Evolutionary conservation across 208 protist genomes (phyloP).

Genomic region (Trichomonas vaginalis): DNA sequence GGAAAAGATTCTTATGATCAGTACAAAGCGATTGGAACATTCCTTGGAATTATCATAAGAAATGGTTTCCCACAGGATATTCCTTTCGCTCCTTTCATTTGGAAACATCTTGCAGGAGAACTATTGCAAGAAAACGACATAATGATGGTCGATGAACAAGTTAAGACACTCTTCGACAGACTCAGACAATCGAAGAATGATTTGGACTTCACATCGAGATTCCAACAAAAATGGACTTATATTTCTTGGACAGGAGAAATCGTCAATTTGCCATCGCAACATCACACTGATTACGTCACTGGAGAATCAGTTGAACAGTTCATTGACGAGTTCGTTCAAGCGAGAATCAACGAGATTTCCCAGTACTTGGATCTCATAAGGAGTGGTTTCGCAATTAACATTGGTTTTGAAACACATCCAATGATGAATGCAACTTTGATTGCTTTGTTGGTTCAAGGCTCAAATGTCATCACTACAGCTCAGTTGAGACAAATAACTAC

Average conservation of each 20-base stretch:
- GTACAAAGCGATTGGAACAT: not conserved
- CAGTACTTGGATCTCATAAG: not conserved
- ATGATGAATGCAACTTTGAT: not conserved
- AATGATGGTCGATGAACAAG: not conserved
- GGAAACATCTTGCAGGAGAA: not conserved
- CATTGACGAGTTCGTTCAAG: not conserved
- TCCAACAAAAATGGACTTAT: not conserved
- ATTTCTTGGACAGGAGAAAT: not conserved
- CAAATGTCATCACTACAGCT: not conserved
- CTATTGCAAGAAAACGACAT: not conserved
- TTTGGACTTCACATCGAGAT: not conserved
- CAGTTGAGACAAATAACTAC: not conserved
- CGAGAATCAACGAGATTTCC: not conserved
- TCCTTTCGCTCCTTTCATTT: not conserved
- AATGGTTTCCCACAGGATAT: not conserved
- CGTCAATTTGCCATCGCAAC: not conserved
- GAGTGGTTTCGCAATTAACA: not conserved
- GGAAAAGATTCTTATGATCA: not conserved
- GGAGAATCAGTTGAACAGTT: not conserved
- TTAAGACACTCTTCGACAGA: not conserved
- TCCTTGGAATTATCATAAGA: not conserved
- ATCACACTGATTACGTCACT: not conserved
- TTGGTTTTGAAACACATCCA: not conserved
- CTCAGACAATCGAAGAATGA: not conserved
- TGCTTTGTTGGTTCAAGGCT: not conserved